Percentiles rank a stretch among this genome's conserved stretches.
Evolutionary conservation across 192 early-diverging fungal genomes (phyloP).

Genomic region (Backusella liffmaniae): DNA sequence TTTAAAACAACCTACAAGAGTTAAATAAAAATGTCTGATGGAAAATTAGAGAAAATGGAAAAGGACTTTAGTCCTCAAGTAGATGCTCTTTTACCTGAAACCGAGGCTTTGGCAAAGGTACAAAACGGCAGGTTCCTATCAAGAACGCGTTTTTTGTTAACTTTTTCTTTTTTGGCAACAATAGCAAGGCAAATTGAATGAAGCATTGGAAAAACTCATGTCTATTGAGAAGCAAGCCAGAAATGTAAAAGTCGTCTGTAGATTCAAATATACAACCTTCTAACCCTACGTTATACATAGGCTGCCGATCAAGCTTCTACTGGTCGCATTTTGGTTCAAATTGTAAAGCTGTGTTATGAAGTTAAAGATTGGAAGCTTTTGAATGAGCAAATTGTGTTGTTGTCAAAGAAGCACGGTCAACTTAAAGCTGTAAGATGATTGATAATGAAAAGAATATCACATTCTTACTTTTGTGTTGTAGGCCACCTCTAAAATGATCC

Average conservation of each 20-base stretch:
- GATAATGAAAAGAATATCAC: background rate
- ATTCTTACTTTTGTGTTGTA: slow-evolving; percentile 29
- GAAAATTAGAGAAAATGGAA: slow-evolving; percentile 82
- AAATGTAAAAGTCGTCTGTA: slow-evolving; percentile 52
- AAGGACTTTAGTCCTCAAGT: slow-evolving; percentile 84
- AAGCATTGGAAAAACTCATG: slow-evolving; percentile 88
- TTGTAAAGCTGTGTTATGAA: slow-evolving; percentile 71
- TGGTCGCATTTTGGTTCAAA: slow-evolving; percentile 77
- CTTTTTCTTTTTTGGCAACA: background rate
- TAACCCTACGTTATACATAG: slow-evolving; percentile 38
- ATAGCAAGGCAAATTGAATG: slow-evolving; percentile 67
- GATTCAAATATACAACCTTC: background rate
- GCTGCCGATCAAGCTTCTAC: slow-evolving; percentile 88
- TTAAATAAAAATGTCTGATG: slow-evolving; percentile 41
- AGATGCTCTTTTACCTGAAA: slow-evolving; percentile 77
- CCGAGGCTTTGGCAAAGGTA: slow-evolving; percentile 69
- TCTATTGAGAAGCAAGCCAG: slow-evolving; percentile 94
- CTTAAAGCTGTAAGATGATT: slow-evolving; percentile 69
- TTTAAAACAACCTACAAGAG: background rate
- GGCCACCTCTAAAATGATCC: slow-evolving; percentile 95
- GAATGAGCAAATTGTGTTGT: slow-evolving; percentile 86
- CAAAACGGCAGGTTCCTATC: background rate
- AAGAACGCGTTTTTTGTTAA: background rate
- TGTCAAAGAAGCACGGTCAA: slow-evolving; percentile 98
- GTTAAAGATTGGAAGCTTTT: slow-evolving; percentile 84